Evolutionary conservation across 2,329 filamentous ascomycete species (phyloP).

Genomic region (Amauroascus niger): DNA sequence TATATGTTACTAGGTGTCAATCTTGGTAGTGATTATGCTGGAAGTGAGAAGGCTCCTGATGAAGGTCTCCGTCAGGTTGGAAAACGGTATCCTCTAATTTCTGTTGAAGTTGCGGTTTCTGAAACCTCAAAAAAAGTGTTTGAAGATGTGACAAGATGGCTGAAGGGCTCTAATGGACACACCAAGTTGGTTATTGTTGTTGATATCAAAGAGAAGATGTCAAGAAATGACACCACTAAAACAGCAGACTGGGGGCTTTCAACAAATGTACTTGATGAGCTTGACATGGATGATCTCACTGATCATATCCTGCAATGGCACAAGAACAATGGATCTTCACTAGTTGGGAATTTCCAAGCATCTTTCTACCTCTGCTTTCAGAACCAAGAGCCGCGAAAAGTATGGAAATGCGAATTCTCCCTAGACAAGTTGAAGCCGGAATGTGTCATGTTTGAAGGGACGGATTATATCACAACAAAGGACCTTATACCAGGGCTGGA

Average conservation of each 20-base stretch:
- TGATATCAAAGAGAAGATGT: conserved; percentile 10
- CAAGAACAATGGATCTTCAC: conserved; percentile 7
- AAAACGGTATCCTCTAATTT: conserved; percentile 12
- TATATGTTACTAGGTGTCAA: conserved; percentile 2
- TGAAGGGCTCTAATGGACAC: conserved; percentile 10
- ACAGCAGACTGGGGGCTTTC: conserved; percentile 12
- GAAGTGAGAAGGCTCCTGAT: conserved; percentile 14
- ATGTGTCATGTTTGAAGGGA: neutral
- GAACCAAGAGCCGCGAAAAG: conserved; percentile 12
- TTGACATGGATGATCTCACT: conserved; percentile 5
- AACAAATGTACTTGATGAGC: conserved; percentile 3
- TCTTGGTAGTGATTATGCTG: conserved; percentile 4
- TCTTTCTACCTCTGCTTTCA: conserved; percentile 11
- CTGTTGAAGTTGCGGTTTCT: conserved; percentile 12
- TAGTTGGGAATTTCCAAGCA: conserved; percentile 12
- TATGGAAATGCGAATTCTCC: conserved; percentile 12
- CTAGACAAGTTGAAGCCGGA: conserved; percentile 6
- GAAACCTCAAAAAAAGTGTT: conserved; percentile 12
- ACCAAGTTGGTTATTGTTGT: too few relatives aligned
- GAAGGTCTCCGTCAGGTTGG: conserved; percentile 10
- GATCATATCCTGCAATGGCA: too few relatives aligned
- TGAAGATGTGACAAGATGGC: conserved; percentile 12
- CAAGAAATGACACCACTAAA: neutral
- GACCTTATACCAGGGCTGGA: conserved; percentile 10
- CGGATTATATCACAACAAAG: conserved; percentile 4